A percentile compares a stretch with the other conserved stretches of the same genome.
Evolutionary conservation across 306 rosid genomes (phyloP).

Genomic region (Lathyrus aphaca): DNA sequence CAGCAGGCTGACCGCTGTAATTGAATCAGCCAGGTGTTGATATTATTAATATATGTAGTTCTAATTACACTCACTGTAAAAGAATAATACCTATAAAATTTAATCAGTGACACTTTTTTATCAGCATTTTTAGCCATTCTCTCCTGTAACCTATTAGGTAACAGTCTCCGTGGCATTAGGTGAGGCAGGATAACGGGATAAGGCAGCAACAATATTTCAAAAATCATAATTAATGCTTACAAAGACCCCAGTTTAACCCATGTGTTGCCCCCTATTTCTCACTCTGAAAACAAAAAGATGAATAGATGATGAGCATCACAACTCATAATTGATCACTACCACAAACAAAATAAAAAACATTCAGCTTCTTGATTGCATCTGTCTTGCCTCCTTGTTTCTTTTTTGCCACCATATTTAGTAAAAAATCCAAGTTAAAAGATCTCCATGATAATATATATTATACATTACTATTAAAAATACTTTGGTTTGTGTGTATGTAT

Average conservation of each 20-base stretch:
- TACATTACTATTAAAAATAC: not conserved
- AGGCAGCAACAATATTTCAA: constrained; percentile 5
- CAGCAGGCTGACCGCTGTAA: no score
- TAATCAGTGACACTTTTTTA: not conserved
- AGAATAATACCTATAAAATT: constrained; percentile 1
- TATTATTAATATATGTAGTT: not conserved
- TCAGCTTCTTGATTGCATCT: constrained; percentile 8
- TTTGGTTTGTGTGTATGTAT: not conserved
- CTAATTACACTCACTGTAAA: constrained; percentile 10
- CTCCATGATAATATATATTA: not conserved
- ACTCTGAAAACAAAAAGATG: not conserved
- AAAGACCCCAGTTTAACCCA: not conserved
- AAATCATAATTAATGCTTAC: not conserved
- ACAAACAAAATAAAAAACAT: not conserved
- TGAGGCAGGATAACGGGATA: constrained; percentile 16
- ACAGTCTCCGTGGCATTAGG: not conserved
- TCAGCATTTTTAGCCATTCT: not conserved
- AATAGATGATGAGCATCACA: constrained; percentile 9
- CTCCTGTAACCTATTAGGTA: not conserved
- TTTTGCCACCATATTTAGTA: not conserved
- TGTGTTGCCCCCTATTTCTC: constrained; percentile 2
- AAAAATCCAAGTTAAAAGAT: constrained; percentile 17
- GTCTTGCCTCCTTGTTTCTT: constrained; percentile 17
- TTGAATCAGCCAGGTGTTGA: no score
- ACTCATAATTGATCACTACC: constrained; percentile 11